Evolutionary conservation across 495 filamentous ascomycete genomes (phyloP), one percentile per base, ranked within the genome.

Genomic region (Aspergillus cavernicola): DNA sequence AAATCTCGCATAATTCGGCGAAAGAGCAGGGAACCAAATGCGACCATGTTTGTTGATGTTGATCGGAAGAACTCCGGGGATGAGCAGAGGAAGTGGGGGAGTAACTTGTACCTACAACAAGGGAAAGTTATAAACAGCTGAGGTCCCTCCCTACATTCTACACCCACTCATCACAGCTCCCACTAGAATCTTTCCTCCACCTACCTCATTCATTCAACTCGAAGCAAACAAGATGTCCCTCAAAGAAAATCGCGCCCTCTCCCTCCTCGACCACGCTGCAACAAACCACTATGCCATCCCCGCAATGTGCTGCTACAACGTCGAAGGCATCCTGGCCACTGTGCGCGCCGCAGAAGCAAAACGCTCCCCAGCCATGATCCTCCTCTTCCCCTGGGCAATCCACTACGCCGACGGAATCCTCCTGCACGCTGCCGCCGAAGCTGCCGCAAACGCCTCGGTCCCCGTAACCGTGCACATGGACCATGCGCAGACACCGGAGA

Each of bases 371-470:
- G 83, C 86, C 52, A 89, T 90, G 81, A 81, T 95, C 61, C 84
- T 88, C 28, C 85, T 95, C 66, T 92, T 95, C 73, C 89, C 89
- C 47, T 95, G 89, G 89, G 87, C 89, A 0, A 67, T 88, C 67
- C 69, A 82, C 72, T 90, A 89, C 71, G 84, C 84, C 29, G 74
- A 75, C 60, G 77, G 81, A 9, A 72, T 79, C 61, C 81, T 82
- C 47, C 79, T 86, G 24, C 80, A 85, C 65, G 80, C 82, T 10
- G 84, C 82, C 29, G 83, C 83, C 38, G 76, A 82, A 57, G 83
- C 84, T 13, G 79, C 79, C 18, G 77, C 77, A 61, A 76, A 70
- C 41, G 88, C 88, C 60, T 72, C 68, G 7, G 87, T 90, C 18
- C 87, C 87, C 23, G 75, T 90, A 6, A 82, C 83, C 22, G 74